Conservation (phyloP, 352 stramenopile species). For the Hyaloperonospora brassicae region DNA sequence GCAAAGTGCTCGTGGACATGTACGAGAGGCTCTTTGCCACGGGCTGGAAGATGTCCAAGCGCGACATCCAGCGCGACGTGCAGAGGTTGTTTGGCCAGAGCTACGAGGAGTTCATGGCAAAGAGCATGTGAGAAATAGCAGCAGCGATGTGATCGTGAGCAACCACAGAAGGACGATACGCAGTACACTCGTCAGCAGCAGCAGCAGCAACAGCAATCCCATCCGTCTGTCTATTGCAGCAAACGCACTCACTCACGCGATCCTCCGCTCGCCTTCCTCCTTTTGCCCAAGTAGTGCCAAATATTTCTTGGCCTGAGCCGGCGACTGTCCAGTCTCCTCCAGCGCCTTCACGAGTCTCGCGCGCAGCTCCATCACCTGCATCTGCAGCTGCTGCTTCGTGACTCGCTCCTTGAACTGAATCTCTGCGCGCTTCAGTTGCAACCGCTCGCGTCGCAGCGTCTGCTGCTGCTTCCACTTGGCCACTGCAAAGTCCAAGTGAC, state of each 20-base stretch:
- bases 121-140: constrained; percentile 25
- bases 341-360: constrained; percentile 17
- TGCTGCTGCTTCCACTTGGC: constrained; percentile 26
- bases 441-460: constrained; percentile 8
- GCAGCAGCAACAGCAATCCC: no score
- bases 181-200: neutral
- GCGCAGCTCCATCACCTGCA: constrained; percentile 19
- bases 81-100: constrained; percentile 75
- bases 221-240: neutral
- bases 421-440: constrained; percentile 24
- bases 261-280: no score
- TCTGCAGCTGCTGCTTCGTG: constrained; percentile 16
- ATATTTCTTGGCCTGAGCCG: neutral
- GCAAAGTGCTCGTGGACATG: constrained; percentile 80
- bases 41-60: constrained; percentile 81
- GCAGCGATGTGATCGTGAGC: neutral
- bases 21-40: constrained; percentile 80
- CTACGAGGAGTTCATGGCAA: constrained; percentile 91
- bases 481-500: constrained; percentile 21
- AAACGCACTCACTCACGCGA: no score
- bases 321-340: constrained; percentile 8
- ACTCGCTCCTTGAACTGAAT: constrained; percentile 19
- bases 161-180: neutral
- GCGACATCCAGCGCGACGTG: constrained; percentile 76
- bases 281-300: no score